Conservation (phyloP, 148 eudicot species). For the Silene conica region DNA sequence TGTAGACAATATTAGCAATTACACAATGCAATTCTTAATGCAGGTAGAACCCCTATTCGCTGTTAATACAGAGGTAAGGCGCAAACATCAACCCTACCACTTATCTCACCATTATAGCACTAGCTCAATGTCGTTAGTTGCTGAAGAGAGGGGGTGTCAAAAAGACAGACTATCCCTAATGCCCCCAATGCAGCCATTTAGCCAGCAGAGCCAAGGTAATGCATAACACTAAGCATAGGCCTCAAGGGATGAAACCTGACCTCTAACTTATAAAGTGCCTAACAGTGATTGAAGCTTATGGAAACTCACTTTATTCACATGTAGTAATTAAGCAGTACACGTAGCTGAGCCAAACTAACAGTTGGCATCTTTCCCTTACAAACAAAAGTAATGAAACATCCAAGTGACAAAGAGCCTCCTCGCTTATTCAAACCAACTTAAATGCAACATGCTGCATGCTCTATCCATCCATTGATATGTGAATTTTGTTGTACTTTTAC, state of each 20-base stretch:
- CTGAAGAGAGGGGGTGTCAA: too few species aligned
- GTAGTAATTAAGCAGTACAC: not conserved
- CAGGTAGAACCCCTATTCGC: not conserved
- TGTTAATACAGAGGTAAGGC: not conserved
- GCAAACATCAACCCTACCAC: not conserved
- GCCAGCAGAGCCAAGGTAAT: not conserved
- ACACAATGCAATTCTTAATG: not conserved
- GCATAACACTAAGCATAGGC: not conserved
- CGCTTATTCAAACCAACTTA: not conserved
- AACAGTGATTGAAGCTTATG: not conserved
- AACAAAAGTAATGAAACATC: not conserved
- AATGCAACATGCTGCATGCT: not conserved
- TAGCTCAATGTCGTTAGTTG: too few species aligned
- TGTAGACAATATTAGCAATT: not conserved
- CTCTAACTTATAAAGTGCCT: not conserved
- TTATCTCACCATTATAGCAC: too few species aligned
- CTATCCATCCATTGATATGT: not conserved
- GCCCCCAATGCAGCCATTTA: not conserved
- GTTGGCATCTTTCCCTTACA: not conserved
- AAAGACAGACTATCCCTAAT: not conserved
- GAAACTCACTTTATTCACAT: not conserved
- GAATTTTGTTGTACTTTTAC: not conserved
- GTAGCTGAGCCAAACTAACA: not conserved
- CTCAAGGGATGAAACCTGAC: not conserved
- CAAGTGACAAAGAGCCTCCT: not conserved